phyloP scores from a whole-genome alignment of 2,329 filamentous ascomycete genomes.

The Thielaviopsis punctulata region DNA sequence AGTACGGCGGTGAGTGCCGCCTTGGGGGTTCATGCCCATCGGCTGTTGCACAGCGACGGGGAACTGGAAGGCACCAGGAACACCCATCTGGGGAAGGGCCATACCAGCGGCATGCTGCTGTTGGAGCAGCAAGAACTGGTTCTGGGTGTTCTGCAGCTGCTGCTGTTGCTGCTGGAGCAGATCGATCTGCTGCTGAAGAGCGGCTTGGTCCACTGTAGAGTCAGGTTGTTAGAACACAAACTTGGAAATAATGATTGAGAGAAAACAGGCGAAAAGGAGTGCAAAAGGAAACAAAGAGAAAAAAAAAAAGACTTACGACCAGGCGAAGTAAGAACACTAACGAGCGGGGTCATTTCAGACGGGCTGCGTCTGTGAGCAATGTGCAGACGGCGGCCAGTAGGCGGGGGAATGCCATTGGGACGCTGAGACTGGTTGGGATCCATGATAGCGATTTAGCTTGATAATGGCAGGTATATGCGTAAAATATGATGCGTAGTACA shows the following conservation, averaged over 20 bases:
- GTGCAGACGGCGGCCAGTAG: conserved; percentile 77
- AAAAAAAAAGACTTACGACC: conserved; percentile 36
- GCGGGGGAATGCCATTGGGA: conserved; percentile 47
- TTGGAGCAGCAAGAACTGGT: conserved; percentile 96
- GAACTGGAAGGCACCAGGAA: conserved; percentile 79
- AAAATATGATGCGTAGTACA: neutral
- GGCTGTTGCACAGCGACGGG: conserved; percentile 60
- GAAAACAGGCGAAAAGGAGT: neutral
- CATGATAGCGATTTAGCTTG: conserved; percentile 32
- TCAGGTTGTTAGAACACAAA: neutral
- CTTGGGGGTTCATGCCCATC: conserved; percentile 51
- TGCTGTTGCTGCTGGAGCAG: conserved; percentile 94
- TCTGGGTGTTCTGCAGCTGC: conserved; percentile 88
- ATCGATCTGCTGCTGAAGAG: conserved; percentile 96
- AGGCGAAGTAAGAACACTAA: conserved; percentile 69
- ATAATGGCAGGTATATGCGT: neutral
- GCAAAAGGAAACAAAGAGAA: conserved; percentile 1
- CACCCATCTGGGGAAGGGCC: conserved; percentile 47
- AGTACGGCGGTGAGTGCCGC: conserved; percentile 84
- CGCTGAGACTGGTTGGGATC: conserved; percentile 27
- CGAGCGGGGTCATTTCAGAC: conserved; percentile 89
- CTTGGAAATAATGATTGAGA: neutral
- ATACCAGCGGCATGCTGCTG: conserved; percentile 83
- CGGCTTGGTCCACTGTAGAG: conserved; percentile 75
- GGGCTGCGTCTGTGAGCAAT: conserved; percentile 95